Conservation (phyloP, 495 filamentous ascomycete genomes). For the Xylona heveae region DNA sequence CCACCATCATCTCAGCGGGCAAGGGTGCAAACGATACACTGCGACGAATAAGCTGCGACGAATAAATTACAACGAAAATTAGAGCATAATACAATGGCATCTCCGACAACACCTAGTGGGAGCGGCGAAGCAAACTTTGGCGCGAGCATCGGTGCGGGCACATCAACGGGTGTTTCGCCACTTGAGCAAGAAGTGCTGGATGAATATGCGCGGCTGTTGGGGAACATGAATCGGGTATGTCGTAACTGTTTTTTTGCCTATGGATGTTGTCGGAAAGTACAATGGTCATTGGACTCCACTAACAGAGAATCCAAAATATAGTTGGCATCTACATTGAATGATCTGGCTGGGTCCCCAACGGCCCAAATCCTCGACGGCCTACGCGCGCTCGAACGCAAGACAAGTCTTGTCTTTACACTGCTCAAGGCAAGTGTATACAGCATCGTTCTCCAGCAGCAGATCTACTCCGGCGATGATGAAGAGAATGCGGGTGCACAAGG, state of each 20-base stretch:
- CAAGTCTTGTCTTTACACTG: slow-evolving; percentile 77
- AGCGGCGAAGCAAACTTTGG: too few relatives aligned
- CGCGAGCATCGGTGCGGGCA: too few relatives aligned
- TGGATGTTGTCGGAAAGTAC: not conserved
- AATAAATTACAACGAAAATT: too few relatives aligned
- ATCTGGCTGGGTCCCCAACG: slow-evolving; percentile 23
- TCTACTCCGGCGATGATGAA: slow-evolving; percentile 24
- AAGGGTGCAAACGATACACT: too few relatives aligned
- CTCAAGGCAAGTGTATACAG: slow-evolving; percentile 96
- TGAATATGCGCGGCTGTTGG: slow-evolving; percentile 69
- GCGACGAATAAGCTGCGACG: too few relatives aligned
- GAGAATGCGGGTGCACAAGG: slow-evolving; percentile 1
- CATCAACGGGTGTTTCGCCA: too few relatives aligned
- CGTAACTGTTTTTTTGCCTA: not conserved
- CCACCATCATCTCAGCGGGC: too few relatives aligned
- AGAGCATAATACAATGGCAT: too few relatives aligned
- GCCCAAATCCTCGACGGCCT: slow-evolving; percentile 66
- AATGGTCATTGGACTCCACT: too few relatives aligned
- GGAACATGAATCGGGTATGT: slow-evolving; percentile 75
- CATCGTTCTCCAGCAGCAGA: slow-evolving; percentile 95
- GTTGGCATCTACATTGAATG: slow-evolving; percentile 1
- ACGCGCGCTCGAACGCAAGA: slow-evolving; percentile 78
- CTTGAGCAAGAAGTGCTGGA: slow-evolving; percentile 89
- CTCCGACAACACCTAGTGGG: too few relatives aligned
- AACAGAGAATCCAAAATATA: not conserved